Conservation (phyloP, 352 stramenopile genomes). For the Salisapilia sapeloensis region DNA sequence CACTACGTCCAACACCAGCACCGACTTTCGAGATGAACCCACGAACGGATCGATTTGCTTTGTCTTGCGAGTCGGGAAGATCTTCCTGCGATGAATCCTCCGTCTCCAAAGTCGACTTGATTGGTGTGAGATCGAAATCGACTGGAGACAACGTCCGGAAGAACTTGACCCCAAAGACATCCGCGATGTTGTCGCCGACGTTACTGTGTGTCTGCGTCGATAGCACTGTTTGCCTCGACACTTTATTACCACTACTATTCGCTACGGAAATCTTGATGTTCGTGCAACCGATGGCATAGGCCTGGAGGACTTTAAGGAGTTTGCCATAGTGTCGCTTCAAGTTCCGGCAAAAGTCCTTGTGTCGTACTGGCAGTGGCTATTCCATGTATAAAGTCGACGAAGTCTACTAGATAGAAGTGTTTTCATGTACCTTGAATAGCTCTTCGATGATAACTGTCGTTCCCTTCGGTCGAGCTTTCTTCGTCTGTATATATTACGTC, state of each 20-base stretch:
- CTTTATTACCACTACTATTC: slow-evolving; percentile 32
- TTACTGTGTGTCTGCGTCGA: slow-evolving; percentile 44
- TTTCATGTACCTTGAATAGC: slow-evolving; percentile 68
- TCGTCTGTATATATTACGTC: slow-evolving; percentile 7
- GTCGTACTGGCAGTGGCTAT: slow-evolving; percentile 80
- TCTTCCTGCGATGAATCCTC: slow-evolving; percentile 4
- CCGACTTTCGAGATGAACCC: slow-evolving; percentile 59
- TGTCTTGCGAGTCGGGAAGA: slow-evolving; percentile 3
- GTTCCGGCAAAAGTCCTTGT: slow-evolving; percentile 86
- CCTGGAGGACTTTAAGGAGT: slow-evolving; percentile 85
- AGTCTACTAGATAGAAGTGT: not conserved
- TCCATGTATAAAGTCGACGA: not conserved
- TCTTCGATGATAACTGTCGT: slow-evolving; percentile 88
- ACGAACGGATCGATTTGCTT: slow-evolving; percentile 15
- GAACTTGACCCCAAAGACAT: slow-evolving; percentile 88
- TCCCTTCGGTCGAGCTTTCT: slow-evolving; percentile 60
- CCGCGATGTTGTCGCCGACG: slow-evolving; percentile 75
- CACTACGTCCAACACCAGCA: slow-evolving; percentile 43
- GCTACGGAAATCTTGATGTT: slow-evolving; percentile 41
- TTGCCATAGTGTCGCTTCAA: slow-evolving; percentile 89
- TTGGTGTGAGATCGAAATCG: slow-evolving; percentile 37
- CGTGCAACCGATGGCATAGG: slow-evolving; percentile 35
- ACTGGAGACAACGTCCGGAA: slow-evolving; percentile 56
- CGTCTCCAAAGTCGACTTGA: no score
- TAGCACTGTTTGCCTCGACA: slow-evolving; percentile 28